Base-by-base conservation (phyloP, 768 basidiomycete species). In the Pleurotus eryngii region DNA sequence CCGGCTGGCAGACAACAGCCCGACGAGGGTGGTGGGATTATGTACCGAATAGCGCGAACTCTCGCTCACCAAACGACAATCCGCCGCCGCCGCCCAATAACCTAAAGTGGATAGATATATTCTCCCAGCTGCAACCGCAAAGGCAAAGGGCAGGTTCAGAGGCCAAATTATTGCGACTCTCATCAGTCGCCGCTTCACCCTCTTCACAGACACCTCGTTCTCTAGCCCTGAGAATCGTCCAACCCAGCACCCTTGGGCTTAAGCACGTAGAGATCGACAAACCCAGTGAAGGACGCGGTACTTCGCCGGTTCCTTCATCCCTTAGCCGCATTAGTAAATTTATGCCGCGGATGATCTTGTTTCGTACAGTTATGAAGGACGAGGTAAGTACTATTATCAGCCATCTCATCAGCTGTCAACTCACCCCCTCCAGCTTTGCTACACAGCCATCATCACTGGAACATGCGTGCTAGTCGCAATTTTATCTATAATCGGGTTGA, bases 1-100 rank as follows among this genome's bases (percentile, higher is more conserved):
- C 57, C n/a, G 63, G 66, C 49, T 57, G 59, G 46, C 50, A 57
- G 12, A 63, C 67, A 37, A 62, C 66, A 12, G 62, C 61, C 26
- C 73, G 70, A 26, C 70, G 78, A 22, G 79, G 75, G 5, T 84
- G 84, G 82, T 84, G 81, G 81, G 80, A 83, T 61, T 80, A 81
- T 64, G 76, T 80, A 4, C 73, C 79, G 17, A 60, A 55, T 57
- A 62, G 35, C 35, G 42, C 55, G 49, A 35, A 59, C 26, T 49
- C 42, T 45, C 35, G 35, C 24, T 42, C 51, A 54, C 51, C 51
- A 42, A 42, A 39, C 42, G 37, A 54, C 39, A n/a, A n/a, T 7
- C 51, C 37, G 39, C 51, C 51, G 22, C 38, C 51, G 24, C 51
- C 15, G 5, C 17, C 51, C 18, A 24, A 39, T 42, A 39, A 15